Conservation (phyloP, 805 yeast species). For the Ogataea methylovora region DNA sequence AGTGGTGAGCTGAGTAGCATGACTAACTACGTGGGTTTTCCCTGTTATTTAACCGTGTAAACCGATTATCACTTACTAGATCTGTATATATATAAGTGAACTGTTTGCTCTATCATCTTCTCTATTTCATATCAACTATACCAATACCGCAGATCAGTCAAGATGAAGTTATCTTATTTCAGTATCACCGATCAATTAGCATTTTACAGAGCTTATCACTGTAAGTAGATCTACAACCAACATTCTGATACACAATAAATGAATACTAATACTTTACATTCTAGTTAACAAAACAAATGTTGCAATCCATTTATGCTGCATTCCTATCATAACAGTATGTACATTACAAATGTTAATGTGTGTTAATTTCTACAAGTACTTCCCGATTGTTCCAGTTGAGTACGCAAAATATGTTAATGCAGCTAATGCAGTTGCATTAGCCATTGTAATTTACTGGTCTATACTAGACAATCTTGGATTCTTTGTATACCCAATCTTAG, state of each 20-base stretch:
- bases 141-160: neutral
- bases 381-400: slow-evolving; percentile 5
- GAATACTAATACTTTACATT: slow-evolving; percentile 33
- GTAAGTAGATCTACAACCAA: slow-evolving; percentile 1
- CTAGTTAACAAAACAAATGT: slow-evolving; percentile 49
- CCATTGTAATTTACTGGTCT: slow-evolving; percentile 53
- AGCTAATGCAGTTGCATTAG: slow-evolving; percentile 37
- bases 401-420: slow-evolving; percentile 27
- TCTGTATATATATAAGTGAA: too few relatives aligned
- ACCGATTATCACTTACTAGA: too few relatives aligned
- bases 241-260: slow-evolving; percentile 1
- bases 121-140: neutral
- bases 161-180: slow-evolving; percentile 15
- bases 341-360: slow-evolving; percentile 34
- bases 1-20: too few relatives aligned
- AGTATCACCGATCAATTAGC: slow-evolving; percentile 45
- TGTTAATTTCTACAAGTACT: slow-evolving; percentile 13
- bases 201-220: slow-evolving; percentile 42
- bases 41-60: too few relatives aligned
- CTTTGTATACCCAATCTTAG: slow-evolving; percentile 34
- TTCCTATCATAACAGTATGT: slow-evolving; percentile 67
- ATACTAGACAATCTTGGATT: slow-evolving; percentile 47
- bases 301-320: slow-evolving; percentile 66
- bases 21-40: too few relatives aligned
- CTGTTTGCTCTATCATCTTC: too few relatives aligned